Percentiles rank a stretch among this genome's conserved stretches.
These are phyloP conservation scores for Pyricularia pennisetigena DNA, from an alignment of 2,329 filamentous ascomycete genomes.

Conservation along the genomic window DNA sequence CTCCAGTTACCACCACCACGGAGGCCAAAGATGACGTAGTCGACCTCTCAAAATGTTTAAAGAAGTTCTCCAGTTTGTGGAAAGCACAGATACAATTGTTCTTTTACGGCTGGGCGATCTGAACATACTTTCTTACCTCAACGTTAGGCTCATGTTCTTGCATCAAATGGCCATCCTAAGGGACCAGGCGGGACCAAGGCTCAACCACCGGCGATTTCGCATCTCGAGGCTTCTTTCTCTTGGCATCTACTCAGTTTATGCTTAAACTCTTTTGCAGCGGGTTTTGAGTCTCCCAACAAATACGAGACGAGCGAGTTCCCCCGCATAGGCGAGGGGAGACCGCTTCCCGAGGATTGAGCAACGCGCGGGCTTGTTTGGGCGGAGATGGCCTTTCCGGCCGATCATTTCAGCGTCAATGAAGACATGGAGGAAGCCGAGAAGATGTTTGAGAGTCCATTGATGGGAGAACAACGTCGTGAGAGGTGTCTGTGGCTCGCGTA, in stretches of 20 bases:
- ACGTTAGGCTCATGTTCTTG: slow-evolving; percentile 18
- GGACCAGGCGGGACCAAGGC: too few species aligned
- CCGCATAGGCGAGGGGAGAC: slow-evolving; percentile 28
- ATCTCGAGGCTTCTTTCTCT: slow-evolving; percentile 12
- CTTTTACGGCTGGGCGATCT: slow-evolving; percentile 43
- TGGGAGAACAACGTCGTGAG: too few species aligned
- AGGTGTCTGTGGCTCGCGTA: too few species aligned
- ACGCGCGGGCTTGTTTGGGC: slow-evolving; percentile 21
- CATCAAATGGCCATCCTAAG: too few species aligned
- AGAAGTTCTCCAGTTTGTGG: slow-evolving; percentile 8
- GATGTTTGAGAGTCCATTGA: too few species aligned
- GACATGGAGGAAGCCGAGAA: too few species aligned
- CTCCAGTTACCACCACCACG: slow-evolving; percentile 8
- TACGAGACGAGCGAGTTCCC: slow-evolving; percentile 38
- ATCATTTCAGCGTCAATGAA: too few species aligned
- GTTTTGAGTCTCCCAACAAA: slow-evolving; percentile 10
- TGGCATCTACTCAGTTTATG: slow-evolving; percentile 27
- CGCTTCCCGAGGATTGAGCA: slow-evolving; percentile 60
- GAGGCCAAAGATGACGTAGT: slow-evolving; percentile 5
- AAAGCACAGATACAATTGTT: slow-evolving; percentile 31
- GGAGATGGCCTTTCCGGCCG: too few species aligned
- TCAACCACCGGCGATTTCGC: too few species aligned
- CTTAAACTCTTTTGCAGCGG: slow-evolving; percentile 25
- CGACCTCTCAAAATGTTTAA: slow-evolving; percentile 23
- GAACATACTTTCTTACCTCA: slow-evolving; percentile 52